Percentiles rank a stretch among this genome's conserved stretches.
Evolutionary conservation across 2,329 filamentous ascomycete species (phyloP).

Genomic region (Fusarium sterilihyphosum): DNA sequence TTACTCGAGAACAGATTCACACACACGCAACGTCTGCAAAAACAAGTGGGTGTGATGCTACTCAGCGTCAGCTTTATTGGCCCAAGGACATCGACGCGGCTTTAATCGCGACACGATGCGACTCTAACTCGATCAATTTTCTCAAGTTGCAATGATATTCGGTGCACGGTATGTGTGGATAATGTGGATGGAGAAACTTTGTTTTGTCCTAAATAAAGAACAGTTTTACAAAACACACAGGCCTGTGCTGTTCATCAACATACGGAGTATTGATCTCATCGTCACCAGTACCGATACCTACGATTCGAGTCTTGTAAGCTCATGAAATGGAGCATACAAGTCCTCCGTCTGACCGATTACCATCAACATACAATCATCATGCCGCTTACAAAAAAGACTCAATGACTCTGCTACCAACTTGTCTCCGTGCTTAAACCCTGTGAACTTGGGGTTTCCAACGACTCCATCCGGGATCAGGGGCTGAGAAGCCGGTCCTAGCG

Average conservation of each 20-base stretch:
- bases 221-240: background rate
- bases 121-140: slow-evolving; percentile 14
- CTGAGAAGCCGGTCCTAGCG: slow-evolving; percentile 17
- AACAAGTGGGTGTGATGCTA: slow-evolving; percentile 8
- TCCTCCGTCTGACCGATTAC: background rate
- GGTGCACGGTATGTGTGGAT: slow-evolving; percentile 10
- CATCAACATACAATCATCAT: background rate
- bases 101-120: slow-evolving; percentile 21
- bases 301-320: background rate
- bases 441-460: slow-evolving; percentile 11
- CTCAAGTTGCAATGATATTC: background rate
- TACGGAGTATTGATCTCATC: background rate
- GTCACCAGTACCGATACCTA: background rate
- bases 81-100: slow-evolving; percentile 1
- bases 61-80: slow-evolving; percentile 6
- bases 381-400: background rate
- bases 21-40: slow-evolving; percentile 25
- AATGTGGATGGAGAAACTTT: slow-evolving; percentile 19
- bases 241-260: background rate
- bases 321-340: background rate
- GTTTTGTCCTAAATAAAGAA: slow-evolving; percentile 19
- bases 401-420: background rate
- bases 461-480: slow-evolving; percentile 23
- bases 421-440: background rate
- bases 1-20: slow-evolving; percentile 8